Evolutionary conservation across 768 basidiomycete genomes (phyloP), one percentile per base, ranked within the genome.

Genomic region (Leccinum aurantiacum): DNA sequence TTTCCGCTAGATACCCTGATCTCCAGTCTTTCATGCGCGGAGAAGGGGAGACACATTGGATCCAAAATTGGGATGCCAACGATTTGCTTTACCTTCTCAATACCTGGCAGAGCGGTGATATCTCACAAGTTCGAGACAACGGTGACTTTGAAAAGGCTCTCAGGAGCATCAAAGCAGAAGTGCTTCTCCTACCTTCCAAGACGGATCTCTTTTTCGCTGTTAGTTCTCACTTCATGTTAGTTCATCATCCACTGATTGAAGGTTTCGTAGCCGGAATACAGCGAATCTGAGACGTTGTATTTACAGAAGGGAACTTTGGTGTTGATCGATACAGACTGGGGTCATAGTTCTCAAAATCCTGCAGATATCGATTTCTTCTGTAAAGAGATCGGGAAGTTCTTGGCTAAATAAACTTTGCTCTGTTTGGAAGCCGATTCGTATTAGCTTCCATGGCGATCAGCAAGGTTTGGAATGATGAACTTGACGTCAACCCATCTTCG

Each of bases 131-230:
- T 5, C 71, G 76, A 24, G 76, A 81, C 59, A 71, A 72, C 1
- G 81, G 80, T 8, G 74, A 83, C 61, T 73, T 80, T 31, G 72
- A 67, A 49, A 76, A 71, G 27, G 74, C 75, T 54, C 67, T 85
- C 55, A 66, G 65, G 4, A 68, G 66, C 37, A 80, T 85, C 67
- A 79, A 79, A 60, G 82, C 83, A 7, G 78, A 77, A 52, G 82
- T 81, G 0, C 69, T 85, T 58, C 79, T 86, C 38, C 81, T 85
- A 78, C 83, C 84, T 4, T 78, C 78, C 60, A 84, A 80, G 72
- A 83, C 83, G 6, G 84, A 86, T 62, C 67, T 84, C 31, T 84
- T 82, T 64, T 85, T 85, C 66, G 77, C 83, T 29, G 82, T 84
- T 51, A 48, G 63, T 53, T 7, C 41, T 37, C 48, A 6, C 11